phyloP scores from a whole-genome alignment of 441 rosid species.

The Erodium chrysanthum region DNA sequence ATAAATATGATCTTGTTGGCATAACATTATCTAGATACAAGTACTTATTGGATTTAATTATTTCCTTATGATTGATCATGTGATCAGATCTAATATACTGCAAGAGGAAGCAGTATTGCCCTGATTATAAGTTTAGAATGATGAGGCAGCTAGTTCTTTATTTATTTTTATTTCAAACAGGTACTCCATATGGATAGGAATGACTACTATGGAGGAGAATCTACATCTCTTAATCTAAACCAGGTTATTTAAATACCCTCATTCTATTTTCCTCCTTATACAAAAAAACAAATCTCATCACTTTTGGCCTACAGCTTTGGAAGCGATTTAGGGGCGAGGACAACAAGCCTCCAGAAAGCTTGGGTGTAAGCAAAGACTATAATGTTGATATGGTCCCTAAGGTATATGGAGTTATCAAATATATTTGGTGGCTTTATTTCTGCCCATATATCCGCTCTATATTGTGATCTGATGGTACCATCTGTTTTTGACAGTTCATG shows the following conservation, averaged over 20 bases:
- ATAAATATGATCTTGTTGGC: too few species aligned
- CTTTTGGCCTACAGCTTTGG: constrained; percentile 35
- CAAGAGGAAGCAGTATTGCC: too few species aligned
- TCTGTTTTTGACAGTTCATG: constrained; percentile 34
- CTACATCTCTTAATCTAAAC: constrained; percentile 6
- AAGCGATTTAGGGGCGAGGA: constrained; percentile 53
- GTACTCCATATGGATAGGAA: constrained; percentile 7
- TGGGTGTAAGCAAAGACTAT: constrained; percentile 53
- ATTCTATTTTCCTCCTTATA: neutral
- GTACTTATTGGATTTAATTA: too few species aligned
- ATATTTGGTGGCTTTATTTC: neutral
- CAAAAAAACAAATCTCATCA: too few species aligned
- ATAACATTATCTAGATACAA: too few species aligned
- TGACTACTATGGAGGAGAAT: constrained; percentile 7
- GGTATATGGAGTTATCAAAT: constrained; percentile 23
- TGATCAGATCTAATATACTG: too few species aligned
- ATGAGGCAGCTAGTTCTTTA: neutral
- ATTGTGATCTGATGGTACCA: neutral
- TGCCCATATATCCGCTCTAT: too few species aligned
- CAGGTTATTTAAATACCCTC: neutral
- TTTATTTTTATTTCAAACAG: neutral
- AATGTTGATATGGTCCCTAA: constrained; percentile 70
- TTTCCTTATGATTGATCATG: too few species aligned
- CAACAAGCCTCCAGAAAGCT: constrained; percentile 31
- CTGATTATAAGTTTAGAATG: neutral